phyloP scores from a whole-genome alignment of 2,329 filamentous ascomycete species.

The Hawksworthiomyces lignivorus region DNA sequence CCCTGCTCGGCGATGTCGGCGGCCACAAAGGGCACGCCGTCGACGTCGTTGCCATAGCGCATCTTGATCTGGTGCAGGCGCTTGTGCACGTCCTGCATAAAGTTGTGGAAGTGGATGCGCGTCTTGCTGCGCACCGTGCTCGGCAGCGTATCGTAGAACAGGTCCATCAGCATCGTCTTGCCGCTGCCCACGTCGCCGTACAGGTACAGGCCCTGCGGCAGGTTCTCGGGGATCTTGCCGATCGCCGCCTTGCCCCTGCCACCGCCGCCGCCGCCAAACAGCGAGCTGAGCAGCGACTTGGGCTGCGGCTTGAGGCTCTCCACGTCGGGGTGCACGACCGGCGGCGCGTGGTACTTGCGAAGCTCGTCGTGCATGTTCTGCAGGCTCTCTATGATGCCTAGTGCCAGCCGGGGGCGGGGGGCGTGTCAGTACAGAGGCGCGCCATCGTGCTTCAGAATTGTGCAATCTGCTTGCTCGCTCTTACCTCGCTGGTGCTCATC shows the following conservation, averaged over 20 bases:
- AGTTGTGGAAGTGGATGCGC: slow-evolving; percentile 97
- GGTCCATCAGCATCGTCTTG: slow-evolving; percentile 99
- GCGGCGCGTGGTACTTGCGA: slow-evolving; percentile 61
- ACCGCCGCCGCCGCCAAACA: slow-evolving; percentile 41
- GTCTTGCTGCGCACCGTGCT: slow-evolving; percentile 72
- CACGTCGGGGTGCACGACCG: slow-evolving; percentile 68
- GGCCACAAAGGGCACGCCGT: slow-evolving; percentile 84
- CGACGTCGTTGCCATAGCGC: slow-evolving; percentile 78
- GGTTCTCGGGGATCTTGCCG: slow-evolving; percentile 55
- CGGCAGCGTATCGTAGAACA: slow-evolving; percentile 92
- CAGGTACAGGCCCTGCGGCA: slow-evolving; percentile 87
- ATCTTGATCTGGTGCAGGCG: slow-evolving; percentile 86
- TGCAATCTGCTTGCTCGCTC: not conserved
- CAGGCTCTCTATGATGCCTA: slow-evolving; percentile 80
- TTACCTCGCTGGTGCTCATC: slow-evolving; percentile 85
- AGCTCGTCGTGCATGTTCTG: slow-evolving; percentile 86
- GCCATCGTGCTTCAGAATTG: too few relatives aligned
- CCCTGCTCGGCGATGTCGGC: slow-evolving; percentile 84
- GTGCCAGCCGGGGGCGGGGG: not conserved
- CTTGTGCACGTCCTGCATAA: slow-evolving; percentile 97
- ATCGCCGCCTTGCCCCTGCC: slow-evolving; percentile 25
- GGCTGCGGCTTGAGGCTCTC: slow-evolving; percentile 50
- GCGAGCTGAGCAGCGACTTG: slow-evolving; percentile 50
- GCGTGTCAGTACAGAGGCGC: too few relatives aligned
- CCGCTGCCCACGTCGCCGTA: slow-evolving; percentile 95